A percentile compares a stretch with the other conserved stretches of the same genome.
These are phyloP conservation scores for Populus hybrid DNA, from an alignment of 441 rosid genomes.

Conservation along the genomic window DNA sequence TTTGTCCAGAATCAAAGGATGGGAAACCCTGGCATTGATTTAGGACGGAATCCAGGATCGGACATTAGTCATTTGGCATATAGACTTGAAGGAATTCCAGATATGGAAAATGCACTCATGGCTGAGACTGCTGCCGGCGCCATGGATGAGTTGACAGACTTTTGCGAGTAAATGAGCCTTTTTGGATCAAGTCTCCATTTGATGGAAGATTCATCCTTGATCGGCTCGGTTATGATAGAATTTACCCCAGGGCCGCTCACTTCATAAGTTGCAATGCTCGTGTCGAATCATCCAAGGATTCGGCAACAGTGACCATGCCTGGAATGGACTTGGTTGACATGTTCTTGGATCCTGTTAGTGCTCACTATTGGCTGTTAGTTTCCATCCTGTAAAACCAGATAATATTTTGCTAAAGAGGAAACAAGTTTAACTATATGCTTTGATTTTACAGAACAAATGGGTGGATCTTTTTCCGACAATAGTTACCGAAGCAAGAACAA, in stretches of 20 bases:
- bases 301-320: conserved; percentile 37
- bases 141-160: conserved; percentile 51
- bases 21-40: conserved; percentile 9
- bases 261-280: conserved; percentile 35
- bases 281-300: conserved; percentile 58
- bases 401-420: neutral
- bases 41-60: conserved; percentile 10
- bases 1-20: neutral
- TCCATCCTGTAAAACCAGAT: neutral
- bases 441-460: conserved; percentile 51
- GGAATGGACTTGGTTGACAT: conserved; percentile 36
- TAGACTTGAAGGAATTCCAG: neutral
- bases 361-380: neutral
- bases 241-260: conserved; percentile 27
- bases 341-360: conserved; percentile 55
- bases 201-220: conserved; percentile 38
- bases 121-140: conserved; percentile 43
- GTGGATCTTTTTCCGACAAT: conserved; percentile 57
- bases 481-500: conserved; percentile 42
- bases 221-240: conserved; percentile 36
- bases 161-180: conserved; percentile 34
- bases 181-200: conserved; percentile 45
- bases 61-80: too few relatives aligned
- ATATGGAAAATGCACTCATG: conserved; percentile 34
- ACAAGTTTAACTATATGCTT: neutral